Evolutionary conservation across 192 early-diverging fungal species (phyloP), one percentile per base, ranked within the genome.

Genomic region (Podila clonocystis): DNA sequence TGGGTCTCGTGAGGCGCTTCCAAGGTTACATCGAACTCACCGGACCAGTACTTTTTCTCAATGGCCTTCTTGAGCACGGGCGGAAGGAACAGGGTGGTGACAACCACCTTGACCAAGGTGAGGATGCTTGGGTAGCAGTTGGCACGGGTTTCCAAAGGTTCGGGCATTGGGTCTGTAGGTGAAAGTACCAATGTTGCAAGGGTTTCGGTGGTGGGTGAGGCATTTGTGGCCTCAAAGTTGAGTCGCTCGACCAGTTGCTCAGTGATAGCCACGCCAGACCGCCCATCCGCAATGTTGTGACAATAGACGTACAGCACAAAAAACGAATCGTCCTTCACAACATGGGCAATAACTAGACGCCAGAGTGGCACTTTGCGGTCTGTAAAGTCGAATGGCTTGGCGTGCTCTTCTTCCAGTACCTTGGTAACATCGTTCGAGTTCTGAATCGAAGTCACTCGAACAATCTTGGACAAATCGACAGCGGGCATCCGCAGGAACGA

Each of bases 321-420:
- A 34, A 78, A 78, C 2, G 75, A 67, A 30, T 66, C 36, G 9
- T 71, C 75, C 4, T 60, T n/a, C 49, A 62, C 57, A 48, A 71
- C 75, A 28, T 71, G 64, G 9, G 34, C 68, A 17, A 78, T 60
- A 12, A 67, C 58, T 22, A 70, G 58, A 41, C 64, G 68, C 75
- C 75, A 78, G 49, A 78, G 75, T 24, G 75, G 75, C 29, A 67
- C 19, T 12, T 50, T 31, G 17, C 26, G n/a, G 22, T 67, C 29
- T 1, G 50, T 9, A 22, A 22, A 15, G 33, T 78, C 75, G 58
- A 71, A 71, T 0, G 30, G 48, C 3, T 17, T 0, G 1, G 41
- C 26, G 24, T 78, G 75, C 13, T 78, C 75, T 1, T 71, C n/a
- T 38, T 70, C 68, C 12, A 78, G 68, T 1, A 71, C 60, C 28